phyloP scores from a whole-genome alignment of 2,329 filamentous ascomycete species.

The Fusarium poae region DNA sequence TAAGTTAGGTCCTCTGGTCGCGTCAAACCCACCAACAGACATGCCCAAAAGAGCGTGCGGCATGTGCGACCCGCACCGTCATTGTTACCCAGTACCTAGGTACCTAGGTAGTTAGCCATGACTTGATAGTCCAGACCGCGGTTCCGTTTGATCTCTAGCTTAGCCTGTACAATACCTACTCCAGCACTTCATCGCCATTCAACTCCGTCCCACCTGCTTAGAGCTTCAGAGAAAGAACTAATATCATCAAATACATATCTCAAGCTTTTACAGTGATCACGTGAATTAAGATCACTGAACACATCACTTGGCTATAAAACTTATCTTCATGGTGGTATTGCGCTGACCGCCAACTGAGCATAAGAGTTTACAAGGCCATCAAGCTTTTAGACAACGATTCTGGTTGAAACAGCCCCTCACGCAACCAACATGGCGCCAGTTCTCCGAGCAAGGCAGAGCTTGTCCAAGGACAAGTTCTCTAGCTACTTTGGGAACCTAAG shows the following conservation, averaged over 20 bases:
- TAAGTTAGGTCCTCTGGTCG: conserved; percentile 22
- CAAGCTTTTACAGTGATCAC: neutral
- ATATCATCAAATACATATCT: neutral
- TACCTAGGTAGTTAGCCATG: neutral
- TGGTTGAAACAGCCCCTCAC: conserved; percentile 1
- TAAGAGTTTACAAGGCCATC: neutral
- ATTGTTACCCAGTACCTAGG: neutral
- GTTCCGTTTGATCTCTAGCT: conserved; percentile 18
- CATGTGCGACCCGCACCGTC: conserved; percentile 27
- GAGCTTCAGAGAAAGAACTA: conserved; percentile 9
- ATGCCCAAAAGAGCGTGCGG: conserved; percentile 26
- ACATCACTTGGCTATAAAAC: neutral
- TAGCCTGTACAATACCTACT: conserved; percentile 5
- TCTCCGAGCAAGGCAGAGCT: conserved; percentile 63
- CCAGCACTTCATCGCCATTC: conserved; percentile 17
- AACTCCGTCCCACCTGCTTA: conserved; percentile 20
- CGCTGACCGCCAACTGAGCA: conserved; percentile 8
- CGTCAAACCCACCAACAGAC: conserved; percentile 20
- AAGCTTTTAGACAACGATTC: neutral
- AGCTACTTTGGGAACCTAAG: conserved; percentile 75
- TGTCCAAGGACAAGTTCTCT: conserved; percentile 79
- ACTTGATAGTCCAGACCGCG: neutral
- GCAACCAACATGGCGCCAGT: conserved; percentile 56
- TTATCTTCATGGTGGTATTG: neutral
- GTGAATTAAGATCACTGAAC: neutral